These are phyloP conservation scores for Colletotrichum lindemuthianum DNA, from an alignment of 2,329 filamentous ascomycete genomes.

Conservation along the genomic window DNA sequence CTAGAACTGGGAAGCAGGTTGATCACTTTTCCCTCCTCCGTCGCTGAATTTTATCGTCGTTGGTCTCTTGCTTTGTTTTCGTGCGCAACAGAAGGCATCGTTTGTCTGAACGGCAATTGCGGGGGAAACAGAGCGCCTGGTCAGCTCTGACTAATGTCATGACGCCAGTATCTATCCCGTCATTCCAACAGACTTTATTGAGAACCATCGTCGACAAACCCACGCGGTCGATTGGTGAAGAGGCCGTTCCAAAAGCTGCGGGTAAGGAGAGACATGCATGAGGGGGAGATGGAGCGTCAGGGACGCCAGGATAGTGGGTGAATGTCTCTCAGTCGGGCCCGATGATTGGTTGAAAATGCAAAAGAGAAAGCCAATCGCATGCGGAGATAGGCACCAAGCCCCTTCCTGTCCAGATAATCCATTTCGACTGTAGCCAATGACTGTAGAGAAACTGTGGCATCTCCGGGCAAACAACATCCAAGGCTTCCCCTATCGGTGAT, in stretches of 20 bases:
- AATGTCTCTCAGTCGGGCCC: conserved; percentile 27
- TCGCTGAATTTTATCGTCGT: no score
- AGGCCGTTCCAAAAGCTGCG: conserved; percentile 36
- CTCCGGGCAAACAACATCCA: background rate
- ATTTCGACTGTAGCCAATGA: conserved; percentile 23
- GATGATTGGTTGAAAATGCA: conserved; percentile 35
- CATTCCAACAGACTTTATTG: conserved; percentile 10
- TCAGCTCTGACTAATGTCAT: conserved; percentile 24
- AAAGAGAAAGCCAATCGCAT: conserved; percentile 33
- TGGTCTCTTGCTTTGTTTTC: no score
- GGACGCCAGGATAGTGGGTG: conserved; percentile 17
- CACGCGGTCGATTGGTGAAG: conserved; percentile 25
- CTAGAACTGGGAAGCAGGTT: no score
- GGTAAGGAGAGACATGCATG: conserved; percentile 47
- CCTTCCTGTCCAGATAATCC: conserved; percentile 26
- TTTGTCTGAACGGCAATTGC: background rate
- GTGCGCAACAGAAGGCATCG: no score
- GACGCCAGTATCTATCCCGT: conserved; percentile 16
- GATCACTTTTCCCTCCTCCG: no score
- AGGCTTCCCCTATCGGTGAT: conserved; percentile 1
- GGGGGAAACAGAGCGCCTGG: conserved; percentile 1
- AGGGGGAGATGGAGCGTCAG: conserved; percentile 28
- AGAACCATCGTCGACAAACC: conserved; percentile 22
- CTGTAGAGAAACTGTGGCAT: background rate
- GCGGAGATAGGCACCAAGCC: conserved; percentile 37